These are phyloP conservation scores for Alternaria infectoria DNA, from an alignment of 2,329 filamentous ascomycete species.

Conservation along the genomic window DNA sequence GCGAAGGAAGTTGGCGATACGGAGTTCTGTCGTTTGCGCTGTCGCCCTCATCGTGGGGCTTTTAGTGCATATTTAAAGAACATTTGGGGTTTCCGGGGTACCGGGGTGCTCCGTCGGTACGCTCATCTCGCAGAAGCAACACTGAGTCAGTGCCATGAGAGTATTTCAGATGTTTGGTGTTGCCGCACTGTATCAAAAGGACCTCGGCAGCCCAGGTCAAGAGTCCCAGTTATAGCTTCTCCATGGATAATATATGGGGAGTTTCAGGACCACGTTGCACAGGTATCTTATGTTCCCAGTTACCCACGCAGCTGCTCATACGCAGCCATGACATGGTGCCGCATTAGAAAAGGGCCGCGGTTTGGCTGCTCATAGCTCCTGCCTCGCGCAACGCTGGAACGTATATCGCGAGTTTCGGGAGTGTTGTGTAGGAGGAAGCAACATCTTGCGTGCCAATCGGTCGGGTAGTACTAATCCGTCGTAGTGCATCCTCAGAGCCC, in stretches of 20 bases:
- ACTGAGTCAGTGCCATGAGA: not conserved
- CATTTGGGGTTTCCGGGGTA: not conserved
- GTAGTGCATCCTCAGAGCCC: not conserved
- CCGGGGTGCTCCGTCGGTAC: not conserved
- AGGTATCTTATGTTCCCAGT: not conserved
- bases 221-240: not conserved
- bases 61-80: not conserved
- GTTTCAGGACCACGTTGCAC: not conserved
- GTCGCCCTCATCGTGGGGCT: not conserved
- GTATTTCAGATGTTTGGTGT: not conserved
- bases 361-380: not conserved
- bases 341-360: not conserved
- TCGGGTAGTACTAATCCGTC: not conserved
- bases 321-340: not conserved
- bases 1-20: not conserved
- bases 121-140: not conserved
- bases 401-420: not conserved
- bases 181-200: not conserved
- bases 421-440: not conserved
- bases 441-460: not conserved
- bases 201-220: not conserved
- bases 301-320: not conserved
- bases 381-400: not conserved
- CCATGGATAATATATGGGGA: not conserved
- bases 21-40: too few relatives aligned